phyloP scores from a whole-genome alignment of 805 yeast genomes.

The Danielia oregonensis region DNA sequence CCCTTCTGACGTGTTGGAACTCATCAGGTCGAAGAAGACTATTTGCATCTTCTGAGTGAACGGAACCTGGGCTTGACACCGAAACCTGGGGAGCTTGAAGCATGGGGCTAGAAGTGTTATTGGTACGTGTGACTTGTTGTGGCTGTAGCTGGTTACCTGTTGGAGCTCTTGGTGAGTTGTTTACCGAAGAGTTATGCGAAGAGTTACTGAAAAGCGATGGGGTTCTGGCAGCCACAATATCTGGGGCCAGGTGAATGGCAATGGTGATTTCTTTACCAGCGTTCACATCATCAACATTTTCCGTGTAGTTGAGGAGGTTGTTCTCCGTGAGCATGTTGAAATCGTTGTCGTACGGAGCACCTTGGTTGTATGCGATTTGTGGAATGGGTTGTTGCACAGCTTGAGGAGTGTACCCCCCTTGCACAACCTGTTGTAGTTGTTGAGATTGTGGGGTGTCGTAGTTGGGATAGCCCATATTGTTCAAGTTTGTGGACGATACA shows the following conservation, averaged over 20 bases:
- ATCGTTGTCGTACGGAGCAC: not conserved
- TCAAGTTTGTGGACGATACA: conserved; percentile 32
- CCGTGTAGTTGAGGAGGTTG: conserved; percentile 15
- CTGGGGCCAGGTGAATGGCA: conserved; percentile 20
- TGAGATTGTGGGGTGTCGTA: not conserved
- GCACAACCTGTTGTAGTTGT: not conserved
- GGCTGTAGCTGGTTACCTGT: conserved; percentile 7
- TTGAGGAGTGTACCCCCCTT: not conserved
- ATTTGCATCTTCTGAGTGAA: conserved; percentile 11
- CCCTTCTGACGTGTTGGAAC: conserved; percentile 37
- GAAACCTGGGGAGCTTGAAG: not conserved
- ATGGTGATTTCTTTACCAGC: conserved; percentile 13
- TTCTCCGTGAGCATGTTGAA: conserved; percentile 14
- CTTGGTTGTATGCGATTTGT: not conserved
- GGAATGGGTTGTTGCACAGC: not conserved
- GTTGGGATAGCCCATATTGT: conserved; percentile 2
- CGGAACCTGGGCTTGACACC: conserved; percentile 13
- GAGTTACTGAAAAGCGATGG: conserved; percentile 58
- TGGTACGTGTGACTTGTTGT: conserved; percentile 1
- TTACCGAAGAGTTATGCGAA: conserved; percentile 28
- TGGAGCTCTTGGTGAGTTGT: conserved; percentile 29
- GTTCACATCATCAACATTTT: not conserved
- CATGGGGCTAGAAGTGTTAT: conserved; percentile 4
- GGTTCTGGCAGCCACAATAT: conserved; percentile 40
- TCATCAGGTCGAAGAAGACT: conserved; percentile 33